These are phyloP conservation scores for Stagonosporopsis tanaceti DNA, from an alignment of 2,329 filamentous ascomycete species.

Conservation along the genomic window DNA sequence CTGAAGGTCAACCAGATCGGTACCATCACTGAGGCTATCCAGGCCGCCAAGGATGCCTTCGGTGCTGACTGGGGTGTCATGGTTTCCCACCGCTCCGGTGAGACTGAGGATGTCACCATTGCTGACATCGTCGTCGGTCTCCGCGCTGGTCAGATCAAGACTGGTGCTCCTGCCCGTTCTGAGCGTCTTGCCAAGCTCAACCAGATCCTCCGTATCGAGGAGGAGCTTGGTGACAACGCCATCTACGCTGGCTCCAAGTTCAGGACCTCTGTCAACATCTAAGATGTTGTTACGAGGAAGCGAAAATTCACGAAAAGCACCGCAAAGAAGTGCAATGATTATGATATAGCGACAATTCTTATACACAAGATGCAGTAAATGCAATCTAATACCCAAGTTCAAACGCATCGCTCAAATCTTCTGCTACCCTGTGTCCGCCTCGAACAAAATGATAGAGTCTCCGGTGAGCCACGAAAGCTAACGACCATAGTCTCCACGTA, in stretches of 20 bases:
- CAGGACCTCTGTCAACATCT: constrained; percentile 85
- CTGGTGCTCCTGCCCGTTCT: constrained; percentile 76
- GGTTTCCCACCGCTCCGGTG: constrained; percentile 98
- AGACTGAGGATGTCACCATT: constrained; percentile 99
- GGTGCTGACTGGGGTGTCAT: constrained; percentile 96
- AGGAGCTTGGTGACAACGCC: constrained; percentile 86
- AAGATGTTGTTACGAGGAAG: constrained; percentile 15
- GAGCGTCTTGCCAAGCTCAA: constrained; percentile 99
- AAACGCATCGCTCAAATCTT: background rate
- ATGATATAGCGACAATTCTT: constrained; percentile 23
- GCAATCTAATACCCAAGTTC: constrained; percentile 20
- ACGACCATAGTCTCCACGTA: background rate
- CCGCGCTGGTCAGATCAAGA: constrained; percentile 87
- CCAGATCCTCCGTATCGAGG: constrained; percentile 99
- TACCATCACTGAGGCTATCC: constrained; percentile 97
- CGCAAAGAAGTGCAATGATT: constrained; percentile 21
- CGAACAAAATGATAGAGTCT: background rate
- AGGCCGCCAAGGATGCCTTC: constrained; percentile 98
- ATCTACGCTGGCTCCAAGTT: constrained; percentile 92
- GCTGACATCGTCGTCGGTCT: constrained; percentile 97
- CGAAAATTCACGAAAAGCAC: constrained; percentile 15
- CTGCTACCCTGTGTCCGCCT: background rate
- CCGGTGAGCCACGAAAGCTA: background rate
- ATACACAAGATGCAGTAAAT: constrained; percentile 23
- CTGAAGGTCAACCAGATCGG: constrained; percentile 99